Percentiles rank a stretch among this genome's conserved stretches.
These are phyloP conservation scores for Starmerella floris DNA, from an alignment of 805 yeast genomes.

Conservation along the genomic window DNA sequence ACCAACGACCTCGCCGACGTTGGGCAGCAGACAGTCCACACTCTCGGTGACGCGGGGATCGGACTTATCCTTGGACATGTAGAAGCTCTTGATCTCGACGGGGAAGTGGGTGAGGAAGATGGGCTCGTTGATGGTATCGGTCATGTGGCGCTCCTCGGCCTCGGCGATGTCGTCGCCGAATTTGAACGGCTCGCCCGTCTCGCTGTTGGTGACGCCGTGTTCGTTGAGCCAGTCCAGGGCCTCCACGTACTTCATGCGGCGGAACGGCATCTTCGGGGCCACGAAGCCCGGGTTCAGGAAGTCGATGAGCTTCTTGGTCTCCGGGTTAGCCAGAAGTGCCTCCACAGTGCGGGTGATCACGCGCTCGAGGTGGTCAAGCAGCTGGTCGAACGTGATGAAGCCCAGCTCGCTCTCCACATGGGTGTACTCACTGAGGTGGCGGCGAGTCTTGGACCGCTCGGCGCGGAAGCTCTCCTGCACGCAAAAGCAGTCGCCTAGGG, in stretches of 20 bases:
- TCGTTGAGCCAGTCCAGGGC: conserved; percentile 96
- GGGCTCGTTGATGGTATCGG: conserved; percentile 86
- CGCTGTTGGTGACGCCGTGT: conserved; percentile 73
- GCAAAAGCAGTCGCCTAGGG: conserved; percentile 94
- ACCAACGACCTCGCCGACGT: conserved; percentile 97
- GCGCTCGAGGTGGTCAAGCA: conserved; percentile 72
- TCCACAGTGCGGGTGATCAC: conserved; percentile 56
- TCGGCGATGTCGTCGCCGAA: conserved; percentile 99
- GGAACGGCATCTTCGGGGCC: conserved; percentile 75
- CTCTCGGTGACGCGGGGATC: conserved; percentile 95
- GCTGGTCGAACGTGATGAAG: conserved; percentile 74
- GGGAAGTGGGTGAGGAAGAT: conserved; percentile 91
- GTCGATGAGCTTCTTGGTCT: conserved; percentile 78
- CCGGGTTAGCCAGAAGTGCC: conserved; percentile 74
- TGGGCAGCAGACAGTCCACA: conserved; percentile 97
- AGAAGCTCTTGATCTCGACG: conserved; percentile 90
- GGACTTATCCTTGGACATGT: conserved; percentile 85
- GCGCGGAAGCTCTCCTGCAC: conserved; percentile 98
- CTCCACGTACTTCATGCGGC: conserved; percentile 78
- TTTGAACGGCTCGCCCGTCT: conserved; percentile 81
- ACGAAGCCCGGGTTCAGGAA: conserved; percentile 86
- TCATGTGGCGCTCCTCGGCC: conserved; percentile 98
- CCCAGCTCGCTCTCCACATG: conserved; percentile 93
- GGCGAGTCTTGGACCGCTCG: conserved; percentile 95
- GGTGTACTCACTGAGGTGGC: conserved; percentile 93